Percentiles rank a stretch among this genome's conserved stretches.
phyloP scores from a whole-genome alignment of 179 eudicot genomes.

The Silene coronaria region DNA sequence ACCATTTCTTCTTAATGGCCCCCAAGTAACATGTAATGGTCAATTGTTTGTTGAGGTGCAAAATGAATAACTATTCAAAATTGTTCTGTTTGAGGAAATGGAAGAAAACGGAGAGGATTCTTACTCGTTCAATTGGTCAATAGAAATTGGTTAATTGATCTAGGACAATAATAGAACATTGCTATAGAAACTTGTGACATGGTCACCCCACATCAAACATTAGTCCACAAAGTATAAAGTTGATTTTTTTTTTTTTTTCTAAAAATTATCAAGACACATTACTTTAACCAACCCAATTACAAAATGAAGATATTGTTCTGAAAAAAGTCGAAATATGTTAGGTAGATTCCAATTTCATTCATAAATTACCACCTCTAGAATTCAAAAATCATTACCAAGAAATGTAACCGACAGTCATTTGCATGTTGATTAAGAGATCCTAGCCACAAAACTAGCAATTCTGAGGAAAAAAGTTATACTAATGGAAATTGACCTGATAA shows the following conservation, averaged over 20 bases:
- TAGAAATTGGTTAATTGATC: background rate
- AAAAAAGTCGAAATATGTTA: background rate
- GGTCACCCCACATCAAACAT: background rate
- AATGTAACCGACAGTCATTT: background rate
- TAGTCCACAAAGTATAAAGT: background rate
- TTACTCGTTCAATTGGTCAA: background rate
- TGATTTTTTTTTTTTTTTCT: background rate
- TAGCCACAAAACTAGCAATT: constrained; percentile 1
- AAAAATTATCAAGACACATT: background rate
- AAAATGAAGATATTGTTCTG: background rate
- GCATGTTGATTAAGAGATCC: background rate
- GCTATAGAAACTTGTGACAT: constrained; percentile 3
- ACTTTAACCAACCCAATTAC: background rate
- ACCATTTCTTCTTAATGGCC: no score
- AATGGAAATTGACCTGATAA: no score
- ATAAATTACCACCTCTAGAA: background rate
- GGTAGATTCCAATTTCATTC: background rate
- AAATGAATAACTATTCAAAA: no score
- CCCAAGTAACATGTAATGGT: no score
- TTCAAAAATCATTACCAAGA: background rate
- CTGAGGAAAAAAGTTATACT: no score
- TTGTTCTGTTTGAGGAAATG: no score
- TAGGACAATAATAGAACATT: background rate
- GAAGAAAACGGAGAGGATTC: no score
- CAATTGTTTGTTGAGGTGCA: no score